A percentile compares a stretch with the other conserved stretches of the same genome.
Conservation (phyloP, 345 rosid genomes). For the Populus davidiana region DNA sequence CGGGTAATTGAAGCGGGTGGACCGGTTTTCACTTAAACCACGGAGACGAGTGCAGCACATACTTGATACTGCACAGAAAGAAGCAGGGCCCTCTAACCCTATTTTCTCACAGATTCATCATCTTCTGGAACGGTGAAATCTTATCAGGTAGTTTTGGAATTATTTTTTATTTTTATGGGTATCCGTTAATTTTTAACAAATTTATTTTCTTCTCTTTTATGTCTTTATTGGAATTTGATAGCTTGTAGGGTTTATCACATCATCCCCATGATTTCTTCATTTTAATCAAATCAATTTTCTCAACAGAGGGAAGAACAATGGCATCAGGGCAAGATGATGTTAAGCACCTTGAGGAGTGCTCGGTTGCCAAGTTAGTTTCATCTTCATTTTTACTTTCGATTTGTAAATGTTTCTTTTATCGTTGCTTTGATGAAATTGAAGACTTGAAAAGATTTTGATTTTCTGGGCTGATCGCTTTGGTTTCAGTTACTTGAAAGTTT, state of each 20-base stretch:
- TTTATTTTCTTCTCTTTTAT: background rate
- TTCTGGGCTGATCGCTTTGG: too few species aligned
- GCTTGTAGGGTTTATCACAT: slow-evolving; percentile 7
- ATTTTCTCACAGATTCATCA: background rate
- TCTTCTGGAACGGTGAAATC: too few species aligned
- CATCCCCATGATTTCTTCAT: background rate
- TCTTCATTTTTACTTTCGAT: background rate
- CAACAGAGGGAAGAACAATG: too few species aligned
- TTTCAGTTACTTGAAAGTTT: too few species aligned
- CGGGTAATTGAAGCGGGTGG: background rate
- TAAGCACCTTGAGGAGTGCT: slow-evolving; percentile 28
- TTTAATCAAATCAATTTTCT: background rate
- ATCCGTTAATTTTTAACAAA: background rate
- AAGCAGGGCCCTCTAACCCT: background rate
- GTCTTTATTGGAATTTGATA: background rate
- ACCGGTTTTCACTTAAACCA: background rate
- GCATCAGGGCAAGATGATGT: slow-evolving; percentile 14
- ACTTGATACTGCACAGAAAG: background rate
- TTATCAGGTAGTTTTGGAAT: slow-evolving; percentile 4
- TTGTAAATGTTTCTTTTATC: too few species aligned
- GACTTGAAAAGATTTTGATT: too few species aligned
- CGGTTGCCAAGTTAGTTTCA: slow-evolving; percentile 22
- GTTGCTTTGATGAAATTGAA: too few species aligned
- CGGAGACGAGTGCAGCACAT: background rate
- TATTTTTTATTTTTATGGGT: background rate